Conservation (phyloP, 2,329 filamentous ascomycete genomes). For the Aureobasidium lini region DNA sequence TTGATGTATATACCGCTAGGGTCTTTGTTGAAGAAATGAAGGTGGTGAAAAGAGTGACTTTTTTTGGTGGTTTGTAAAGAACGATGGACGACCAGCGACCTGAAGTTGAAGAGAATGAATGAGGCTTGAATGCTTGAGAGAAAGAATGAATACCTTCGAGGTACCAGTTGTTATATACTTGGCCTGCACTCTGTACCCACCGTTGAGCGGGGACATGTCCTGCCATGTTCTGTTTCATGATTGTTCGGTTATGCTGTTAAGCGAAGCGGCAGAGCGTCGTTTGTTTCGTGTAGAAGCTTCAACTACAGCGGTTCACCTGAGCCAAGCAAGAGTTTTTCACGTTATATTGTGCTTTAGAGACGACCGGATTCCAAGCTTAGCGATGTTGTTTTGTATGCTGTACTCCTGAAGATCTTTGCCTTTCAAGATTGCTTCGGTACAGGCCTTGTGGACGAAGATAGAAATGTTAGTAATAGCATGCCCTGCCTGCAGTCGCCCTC, state of each 20-base stretch:
- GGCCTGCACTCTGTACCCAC: neutral
- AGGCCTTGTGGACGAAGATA: neutral
- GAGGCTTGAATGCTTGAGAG: conserved; percentile 2
- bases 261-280: conserved; percentile 1
- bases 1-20: conserved; percentile 4
- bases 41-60: neutral
- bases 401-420: neutral
- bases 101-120: conserved; percentile 4
- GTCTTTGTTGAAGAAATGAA: conserved; percentile 17
- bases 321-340: neutral
- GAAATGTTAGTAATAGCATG: neutral
- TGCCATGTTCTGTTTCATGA: neutral
- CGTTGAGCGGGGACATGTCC: neutral
- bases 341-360: neutral
- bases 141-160: neutral
- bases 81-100: conserved; percentile 12
- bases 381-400: neutral
- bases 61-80: conserved; percentile 1
- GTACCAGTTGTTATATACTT: conserved; percentile 5
- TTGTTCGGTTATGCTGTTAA: conserved; percentile 8
- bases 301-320: neutral
- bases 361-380: neutral
- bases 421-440: neutral
- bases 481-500: neutral
- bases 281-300: conserved; percentile 4